Percentiles rank a stretch among this genome's conserved stretches.
phyloP scores from a whole-genome alignment of 169 alveolate genomes.

The Cytauxzoon felis region DNA sequence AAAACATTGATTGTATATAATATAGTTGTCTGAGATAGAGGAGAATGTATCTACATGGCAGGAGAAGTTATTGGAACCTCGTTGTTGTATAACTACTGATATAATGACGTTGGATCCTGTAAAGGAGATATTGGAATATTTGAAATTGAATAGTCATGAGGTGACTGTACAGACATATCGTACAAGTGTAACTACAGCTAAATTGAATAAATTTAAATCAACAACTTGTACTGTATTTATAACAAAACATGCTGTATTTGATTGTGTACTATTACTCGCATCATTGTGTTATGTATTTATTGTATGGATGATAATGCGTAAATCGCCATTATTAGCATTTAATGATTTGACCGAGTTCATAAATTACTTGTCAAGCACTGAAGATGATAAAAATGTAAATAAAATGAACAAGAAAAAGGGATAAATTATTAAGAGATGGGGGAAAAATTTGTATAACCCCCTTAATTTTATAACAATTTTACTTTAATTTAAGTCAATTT shows the following conservation, averaged over 20 bases:
- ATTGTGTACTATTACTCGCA: constrained; percentile 1
- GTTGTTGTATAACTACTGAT: constrained; percentile 22
- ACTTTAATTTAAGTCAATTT: not conserved
- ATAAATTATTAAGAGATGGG: not conserved
- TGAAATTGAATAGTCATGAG: not conserved
- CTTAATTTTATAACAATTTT: not conserved
- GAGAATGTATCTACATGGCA: constrained; percentile 22
- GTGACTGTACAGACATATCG: constrained; percentile 10
- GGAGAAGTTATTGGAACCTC: constrained; percentile 13
- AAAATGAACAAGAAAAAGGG: not conserved
- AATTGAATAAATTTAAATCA: not conserved
- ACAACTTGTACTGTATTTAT: constrained; percentile 10
- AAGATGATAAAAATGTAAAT: not conserved
- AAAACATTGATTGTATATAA: not conserved
- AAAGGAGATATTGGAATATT: not conserved
- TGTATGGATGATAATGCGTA: constrained; percentile 46
- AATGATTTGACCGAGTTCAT: constrained; percentile 11
- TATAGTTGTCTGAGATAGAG: constrained; percentile 1
- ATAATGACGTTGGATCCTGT: constrained; percentile 14
- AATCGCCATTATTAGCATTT: constrained; percentile 30
- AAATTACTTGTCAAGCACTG: not conserved
- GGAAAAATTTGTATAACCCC: not conserved
- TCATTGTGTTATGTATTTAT: constrained; percentile 17
- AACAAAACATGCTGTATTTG: constrained; percentile 24
- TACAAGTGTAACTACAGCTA: constrained; percentile 1